phyloP scores from a whole-genome alignment of 73 alveolate genomes.

The Tetrahymena malaccensis region DNA sequence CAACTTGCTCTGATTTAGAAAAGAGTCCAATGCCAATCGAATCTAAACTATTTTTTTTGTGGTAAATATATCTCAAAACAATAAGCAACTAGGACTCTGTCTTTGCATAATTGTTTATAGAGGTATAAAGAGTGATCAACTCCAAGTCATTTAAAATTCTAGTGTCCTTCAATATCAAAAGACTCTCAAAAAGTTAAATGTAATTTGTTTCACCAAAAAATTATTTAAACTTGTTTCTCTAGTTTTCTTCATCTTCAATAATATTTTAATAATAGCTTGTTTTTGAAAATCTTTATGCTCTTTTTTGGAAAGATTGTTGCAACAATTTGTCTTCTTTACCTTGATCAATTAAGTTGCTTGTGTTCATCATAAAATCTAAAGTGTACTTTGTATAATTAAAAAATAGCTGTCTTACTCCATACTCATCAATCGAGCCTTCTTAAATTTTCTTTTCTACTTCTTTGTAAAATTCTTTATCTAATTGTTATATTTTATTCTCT shows the following conservation, averaged over 20 bases:
- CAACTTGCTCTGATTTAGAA: background rate
- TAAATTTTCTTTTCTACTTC: background rate
- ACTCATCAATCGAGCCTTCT: background rate
- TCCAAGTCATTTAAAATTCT: background rate
- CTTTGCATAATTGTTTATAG: background rate
- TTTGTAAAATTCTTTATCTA: background rate
- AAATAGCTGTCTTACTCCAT: background rate
- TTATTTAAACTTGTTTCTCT: background rate
- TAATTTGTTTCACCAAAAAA: background rate
- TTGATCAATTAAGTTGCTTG: background rate
- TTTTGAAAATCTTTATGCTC: background rate
- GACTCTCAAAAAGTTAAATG: background rate
- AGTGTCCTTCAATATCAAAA: background rate
- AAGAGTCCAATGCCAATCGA: background rate
- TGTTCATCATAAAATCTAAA: background rate
- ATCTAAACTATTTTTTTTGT: background rate
- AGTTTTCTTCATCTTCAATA: background rate
- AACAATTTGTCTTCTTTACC: background rate
- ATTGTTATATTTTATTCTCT: background rate
- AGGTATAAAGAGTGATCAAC: background rate
- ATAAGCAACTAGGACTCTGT: background rate
- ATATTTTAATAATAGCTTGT: background rate
- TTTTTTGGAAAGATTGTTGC: background rate
- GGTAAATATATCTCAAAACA: background rate
- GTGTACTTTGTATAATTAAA: background rate